phyloP scores from a whole-genome alignment of 768 basidiomycete genomes.

The Boletus reticuloceps region DNA sequence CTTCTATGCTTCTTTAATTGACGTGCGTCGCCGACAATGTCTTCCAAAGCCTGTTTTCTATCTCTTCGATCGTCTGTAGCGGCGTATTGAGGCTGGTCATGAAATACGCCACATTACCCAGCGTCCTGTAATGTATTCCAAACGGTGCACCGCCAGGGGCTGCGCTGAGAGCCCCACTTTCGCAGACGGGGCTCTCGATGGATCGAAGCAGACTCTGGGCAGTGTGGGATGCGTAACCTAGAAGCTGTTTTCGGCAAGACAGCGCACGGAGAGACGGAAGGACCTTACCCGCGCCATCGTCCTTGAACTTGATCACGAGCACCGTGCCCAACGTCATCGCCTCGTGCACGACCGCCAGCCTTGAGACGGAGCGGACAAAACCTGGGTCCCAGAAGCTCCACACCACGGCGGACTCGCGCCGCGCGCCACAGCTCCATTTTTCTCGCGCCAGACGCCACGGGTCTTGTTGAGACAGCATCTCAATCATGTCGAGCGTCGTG shows the following conservation, averaged over 20 bases:
- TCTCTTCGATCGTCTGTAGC: conserved; percentile 46
- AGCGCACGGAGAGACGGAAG: not conserved
- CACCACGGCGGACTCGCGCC: conserved; percentile 27
- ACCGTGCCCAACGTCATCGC: conserved; percentile 89
- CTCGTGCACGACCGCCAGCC: conserved; percentile 54
- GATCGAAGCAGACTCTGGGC: conserved; percentile 60
- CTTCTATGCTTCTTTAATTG: not conserved
- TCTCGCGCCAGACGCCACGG: conserved; percentile 58
- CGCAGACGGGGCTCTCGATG: conserved; percentile 38
- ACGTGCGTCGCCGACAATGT: conserved; percentile 18
- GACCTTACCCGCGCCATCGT: conserved; percentile 49
- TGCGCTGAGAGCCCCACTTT: conserved; percentile 31
- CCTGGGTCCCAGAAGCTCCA: conserved; percentile 90
- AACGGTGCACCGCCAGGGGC: conserved; percentile 57
- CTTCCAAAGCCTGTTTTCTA: conserved; percentile 63
- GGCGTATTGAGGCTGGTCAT: conserved; percentile 84
- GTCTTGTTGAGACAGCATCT: conserved; percentile 43
- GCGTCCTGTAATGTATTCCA: conserved; percentile 79
- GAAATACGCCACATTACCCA: conserved; percentile 92
- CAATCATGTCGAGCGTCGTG: conserved; percentile 67
- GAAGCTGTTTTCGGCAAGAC: not conserved
- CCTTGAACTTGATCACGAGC: conserved; percentile 71
- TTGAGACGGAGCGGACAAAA: conserved; percentile 66
- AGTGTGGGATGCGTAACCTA: conserved; percentile 60
- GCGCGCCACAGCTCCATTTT: conserved; percentile 47